Conservation (phyloP, 148 eudicot genomes). For the Cornus florida region DNA sequence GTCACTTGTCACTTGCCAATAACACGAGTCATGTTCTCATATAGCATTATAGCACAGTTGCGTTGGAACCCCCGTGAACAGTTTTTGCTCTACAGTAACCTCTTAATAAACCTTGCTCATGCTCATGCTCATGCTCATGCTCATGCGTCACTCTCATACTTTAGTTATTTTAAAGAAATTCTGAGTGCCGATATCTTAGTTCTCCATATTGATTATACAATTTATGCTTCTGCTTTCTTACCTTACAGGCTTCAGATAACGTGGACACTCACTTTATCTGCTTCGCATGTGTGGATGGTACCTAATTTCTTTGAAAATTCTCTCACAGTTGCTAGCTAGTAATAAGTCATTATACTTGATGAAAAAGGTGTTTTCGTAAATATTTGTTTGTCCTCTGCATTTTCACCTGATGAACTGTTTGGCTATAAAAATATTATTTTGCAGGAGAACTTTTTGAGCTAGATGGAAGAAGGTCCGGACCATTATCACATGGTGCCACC, state of each 20-base stretch:
- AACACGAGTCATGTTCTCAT: background rate
- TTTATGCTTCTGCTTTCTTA: background rate
- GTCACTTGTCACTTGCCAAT: background rate
- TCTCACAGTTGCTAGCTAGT: background rate
- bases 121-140: background rate
- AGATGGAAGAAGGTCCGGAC: constrained; percentile 83
- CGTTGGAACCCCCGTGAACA: background rate
- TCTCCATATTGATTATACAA: background rate
- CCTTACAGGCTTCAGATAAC: constrained; percentile 66
- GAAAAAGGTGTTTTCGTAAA: background rate
- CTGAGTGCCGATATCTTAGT: background rate
- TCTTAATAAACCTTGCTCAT: background rate
- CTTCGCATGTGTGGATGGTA: constrained; percentile 85
- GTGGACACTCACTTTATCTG: constrained; percentile 90
- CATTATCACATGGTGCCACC: constrained; percentile 79
- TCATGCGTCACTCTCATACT: background rate
- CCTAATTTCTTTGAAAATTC: constrained; percentile 10
- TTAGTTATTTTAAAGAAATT: background rate
- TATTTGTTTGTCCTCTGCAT: background rate
- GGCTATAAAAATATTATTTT: background rate
- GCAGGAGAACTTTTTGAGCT: constrained; percentile 91
- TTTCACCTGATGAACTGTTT: background rate
- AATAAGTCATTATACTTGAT: background rate
- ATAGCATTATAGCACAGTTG: background rate
- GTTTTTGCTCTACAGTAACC: background rate